Conservation (phyloP, 495 filamentous ascomycete species). For the Podospora pseudopauciseta region DNA sequence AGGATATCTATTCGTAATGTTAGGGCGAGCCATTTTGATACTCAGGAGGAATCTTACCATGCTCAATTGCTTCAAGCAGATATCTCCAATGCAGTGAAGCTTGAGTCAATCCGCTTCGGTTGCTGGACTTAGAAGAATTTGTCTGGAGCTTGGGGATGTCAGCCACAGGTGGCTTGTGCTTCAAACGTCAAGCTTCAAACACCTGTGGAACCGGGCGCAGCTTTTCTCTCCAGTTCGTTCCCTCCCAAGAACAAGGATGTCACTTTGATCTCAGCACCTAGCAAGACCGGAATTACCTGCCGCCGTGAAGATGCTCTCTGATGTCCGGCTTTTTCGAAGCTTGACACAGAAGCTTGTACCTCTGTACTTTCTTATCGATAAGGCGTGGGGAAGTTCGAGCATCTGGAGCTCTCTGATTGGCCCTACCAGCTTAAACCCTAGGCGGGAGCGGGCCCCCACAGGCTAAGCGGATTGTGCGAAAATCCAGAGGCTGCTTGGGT, state of each 20-base stretch:
- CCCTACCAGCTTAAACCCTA: conserved; percentile 31
- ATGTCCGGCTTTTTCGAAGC: neutral
- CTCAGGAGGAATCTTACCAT: neutral
- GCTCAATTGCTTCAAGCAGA: neutral
- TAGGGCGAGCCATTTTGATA: neutral
- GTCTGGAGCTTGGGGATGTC: neutral
- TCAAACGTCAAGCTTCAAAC: neutral
- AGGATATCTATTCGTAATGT: neutral
- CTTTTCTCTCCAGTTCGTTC: neutral
- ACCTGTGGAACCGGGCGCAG: neutral
- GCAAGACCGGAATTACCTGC: neutral
- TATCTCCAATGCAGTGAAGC: neutral
- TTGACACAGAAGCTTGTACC: conserved; percentile 4
- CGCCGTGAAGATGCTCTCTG: neutral
- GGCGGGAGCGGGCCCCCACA: conserved; percentile 25
- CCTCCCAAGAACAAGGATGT: neutral
- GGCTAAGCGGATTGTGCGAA: conserved; percentile 30
- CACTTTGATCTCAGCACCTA: neutral
- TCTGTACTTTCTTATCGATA: conserved; percentile 5
- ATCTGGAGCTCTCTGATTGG: conserved; percentile 19
- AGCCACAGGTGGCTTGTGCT: neutral
- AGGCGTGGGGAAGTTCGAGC: conserved; percentile 9
- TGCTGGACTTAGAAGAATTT: neutral
- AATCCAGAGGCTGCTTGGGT: conserved; percentile 21
- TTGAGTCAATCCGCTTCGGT: conserved; percentile 3